These are phyloP conservation scores for Suhomyces anneliseae DNA, from an alignment of 1,139 yeast genomes.

Conservation along the genomic window DNA sequence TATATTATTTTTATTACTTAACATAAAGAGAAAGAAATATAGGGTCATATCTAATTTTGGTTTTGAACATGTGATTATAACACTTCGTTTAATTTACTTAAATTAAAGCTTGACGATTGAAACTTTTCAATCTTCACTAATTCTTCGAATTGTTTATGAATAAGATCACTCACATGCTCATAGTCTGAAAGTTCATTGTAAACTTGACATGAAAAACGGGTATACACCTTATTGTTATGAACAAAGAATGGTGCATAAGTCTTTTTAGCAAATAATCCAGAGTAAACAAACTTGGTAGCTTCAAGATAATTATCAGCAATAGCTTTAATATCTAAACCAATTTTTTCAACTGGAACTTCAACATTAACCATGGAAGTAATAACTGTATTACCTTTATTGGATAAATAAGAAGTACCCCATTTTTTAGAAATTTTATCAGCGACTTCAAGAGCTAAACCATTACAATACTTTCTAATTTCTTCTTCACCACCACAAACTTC, in stretches of 20 bases:
- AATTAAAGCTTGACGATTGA: neutral
- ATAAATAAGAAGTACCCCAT: slow-evolving; percentile 39
- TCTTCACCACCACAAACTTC: slow-evolving; percentile 64
- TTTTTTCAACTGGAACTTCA: slow-evolving; percentile 33
- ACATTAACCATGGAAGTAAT: slow-evolving; percentile 50
- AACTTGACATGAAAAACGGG: slow-evolving; percentile 60
- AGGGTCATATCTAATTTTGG: too few relatives aligned
- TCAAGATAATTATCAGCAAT: slow-evolving; percentile 11
- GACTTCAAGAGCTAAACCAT: slow-evolving; percentile 43
- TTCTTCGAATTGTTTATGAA: slow-evolving; percentile 18
- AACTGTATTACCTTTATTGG: slow-evolving; percentile 29
- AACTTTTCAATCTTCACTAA: slow-evolving; percentile 4
- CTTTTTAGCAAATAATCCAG: slow-evolving; percentile 25
- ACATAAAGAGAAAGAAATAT: too few relatives aligned
- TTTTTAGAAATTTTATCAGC: slow-evolving; percentile 35
- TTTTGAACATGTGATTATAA: too few relatives aligned
- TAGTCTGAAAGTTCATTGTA: slow-evolving; percentile 60
- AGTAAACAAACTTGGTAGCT: slow-evolving; percentile 5
- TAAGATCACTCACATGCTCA: slow-evolving; percentile 39
- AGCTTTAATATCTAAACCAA: slow-evolving; percentile 14
- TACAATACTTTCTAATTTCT: slow-evolving; percentile 49
- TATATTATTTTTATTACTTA: too few relatives aligned
- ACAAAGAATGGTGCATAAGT: slow-evolving; percentile 48
- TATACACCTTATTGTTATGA: slow-evolving; percentile 44
- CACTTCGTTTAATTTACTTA: neutral